phyloP scores from a whole-genome alignment of 106 monocot genomes.

The Xerophyta viscosa region DNA sequence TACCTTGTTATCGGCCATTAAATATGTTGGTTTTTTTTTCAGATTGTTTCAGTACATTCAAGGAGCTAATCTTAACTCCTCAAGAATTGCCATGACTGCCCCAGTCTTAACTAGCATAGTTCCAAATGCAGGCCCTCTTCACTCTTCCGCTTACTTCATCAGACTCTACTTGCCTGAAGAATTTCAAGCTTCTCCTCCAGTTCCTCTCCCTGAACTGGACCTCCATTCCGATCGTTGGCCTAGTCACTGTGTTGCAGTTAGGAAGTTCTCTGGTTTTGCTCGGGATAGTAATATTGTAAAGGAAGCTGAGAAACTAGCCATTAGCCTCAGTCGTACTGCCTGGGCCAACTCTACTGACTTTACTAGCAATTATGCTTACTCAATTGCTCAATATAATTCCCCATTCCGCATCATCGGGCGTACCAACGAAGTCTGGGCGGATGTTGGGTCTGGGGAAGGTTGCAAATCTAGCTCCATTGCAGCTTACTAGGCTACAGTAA shows the following conservation, averaged over 20 bases:
- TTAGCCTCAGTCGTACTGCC: constrained; percentile 47
- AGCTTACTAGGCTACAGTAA: constrained; percentile 10
- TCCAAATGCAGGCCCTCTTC: constrained; percentile 67
- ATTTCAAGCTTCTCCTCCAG: constrained; percentile 63
- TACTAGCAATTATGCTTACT: constrained; percentile 38
- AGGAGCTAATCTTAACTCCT: constrained; percentile 75
- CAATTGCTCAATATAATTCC: constrained; percentile 69
- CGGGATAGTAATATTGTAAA: constrained; percentile 57
- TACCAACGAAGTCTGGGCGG: constrained; percentile 73
- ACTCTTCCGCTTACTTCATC: constrained; percentile 65
- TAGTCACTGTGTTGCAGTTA: constrained; percentile 59
- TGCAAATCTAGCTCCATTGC: constrained; percentile 25
- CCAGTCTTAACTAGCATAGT: constrained; percentile 81
- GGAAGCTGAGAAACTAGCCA: constrained; percentile 64
- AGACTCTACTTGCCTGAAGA: constrained; percentile 49
- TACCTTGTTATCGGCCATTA: too few relatives aligned
- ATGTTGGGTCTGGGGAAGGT: constrained; percentile 27
- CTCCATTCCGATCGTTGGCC: constrained; percentile 46
- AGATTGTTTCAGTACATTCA: constrained; percentile 88
- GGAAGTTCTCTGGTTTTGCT: constrained; percentile 71
- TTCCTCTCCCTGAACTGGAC: constrained; percentile 72
- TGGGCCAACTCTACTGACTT: constrained; percentile 57
- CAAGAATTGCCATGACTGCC: constrained; percentile 60
- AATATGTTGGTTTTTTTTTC: background rate
- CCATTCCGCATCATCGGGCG: constrained; percentile 66